Conservation (phyloP, 257 asterid species). For the Solanum tacnaense region DNA sequence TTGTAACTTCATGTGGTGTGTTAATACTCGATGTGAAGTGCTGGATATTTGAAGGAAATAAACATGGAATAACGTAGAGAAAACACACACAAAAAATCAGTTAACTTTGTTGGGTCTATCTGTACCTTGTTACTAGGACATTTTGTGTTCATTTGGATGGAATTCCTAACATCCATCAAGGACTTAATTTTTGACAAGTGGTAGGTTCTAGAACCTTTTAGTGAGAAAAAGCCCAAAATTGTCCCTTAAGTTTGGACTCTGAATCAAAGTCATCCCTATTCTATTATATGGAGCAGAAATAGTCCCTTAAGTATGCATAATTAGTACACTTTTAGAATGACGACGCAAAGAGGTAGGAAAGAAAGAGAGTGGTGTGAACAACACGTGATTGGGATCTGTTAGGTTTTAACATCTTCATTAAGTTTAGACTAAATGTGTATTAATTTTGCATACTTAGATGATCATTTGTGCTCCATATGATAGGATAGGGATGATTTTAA, state of each 20-base stretch:
- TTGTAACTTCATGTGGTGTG: neutral
- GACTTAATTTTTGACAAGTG: neutral
- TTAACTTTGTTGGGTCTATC: neutral
- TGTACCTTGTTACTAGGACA: neutral
- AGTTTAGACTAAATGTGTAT: neutral
- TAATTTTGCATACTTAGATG: neutral
- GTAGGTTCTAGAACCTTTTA: neutral
- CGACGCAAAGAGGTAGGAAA: neutral
- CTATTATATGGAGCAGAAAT: neutral
- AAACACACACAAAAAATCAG: neutral
- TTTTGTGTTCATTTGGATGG: neutral
- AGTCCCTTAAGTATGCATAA: neutral
- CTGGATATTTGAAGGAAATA: neutral
- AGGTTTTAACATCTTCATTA: neutral
- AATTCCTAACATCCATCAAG: neutral
- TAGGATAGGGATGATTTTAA: neutral
- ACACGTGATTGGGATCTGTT: neutral
- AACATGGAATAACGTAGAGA: neutral
- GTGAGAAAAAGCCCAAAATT: neutral
- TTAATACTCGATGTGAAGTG: neutral
- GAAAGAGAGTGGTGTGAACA: neutral
- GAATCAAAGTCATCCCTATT: neutral
- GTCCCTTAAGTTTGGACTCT: neutral
- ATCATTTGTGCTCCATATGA: neutral
- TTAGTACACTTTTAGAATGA: neutral